Evolutionary conservation across 2,329 filamentous ascomycete species (phyloP).

Genomic region (Daldinia sp.): DNA sequence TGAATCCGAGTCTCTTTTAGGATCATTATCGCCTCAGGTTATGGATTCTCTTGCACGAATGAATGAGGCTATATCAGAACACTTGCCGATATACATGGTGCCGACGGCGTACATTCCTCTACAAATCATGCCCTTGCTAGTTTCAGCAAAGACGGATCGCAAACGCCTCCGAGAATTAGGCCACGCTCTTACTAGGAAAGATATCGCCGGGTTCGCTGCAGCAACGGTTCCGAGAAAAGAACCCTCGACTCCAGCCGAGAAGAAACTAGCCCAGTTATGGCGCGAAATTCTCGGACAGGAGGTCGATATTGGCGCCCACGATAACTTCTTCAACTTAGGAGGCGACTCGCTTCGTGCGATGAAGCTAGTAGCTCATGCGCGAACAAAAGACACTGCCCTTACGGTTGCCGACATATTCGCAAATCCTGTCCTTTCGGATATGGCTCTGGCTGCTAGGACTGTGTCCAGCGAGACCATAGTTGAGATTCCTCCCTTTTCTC

Average conservation of each 20-base stretch:
- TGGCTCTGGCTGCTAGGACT: slow-evolving; percentile 51
- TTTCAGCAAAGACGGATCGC: slow-evolving; percentile 60
- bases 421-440: slow-evolving; percentile 54
- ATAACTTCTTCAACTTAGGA: slow-evolving; percentile 47
- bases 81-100: slow-evolving; percentile 56
- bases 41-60: slow-evolving; percentile 42
- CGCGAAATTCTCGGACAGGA: slow-evolving; percentile 49
- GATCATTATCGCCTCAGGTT: slow-evolving; percentile 40
- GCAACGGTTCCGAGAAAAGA: slow-evolving; percentile 46
- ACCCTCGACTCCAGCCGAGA: slow-evolving; percentile 51
- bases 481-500: slow-evolving; percentile 50
- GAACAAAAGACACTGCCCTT: slow-evolving; percentile 50
- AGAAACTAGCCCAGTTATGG: slow-evolving; percentile 51
- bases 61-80: slow-evolving; percentile 46
- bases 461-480: slow-evolving; percentile 38
- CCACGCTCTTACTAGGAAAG: slow-evolving; percentile 51
- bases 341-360: slow-evolving; percentile 62
- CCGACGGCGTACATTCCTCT: slow-evolving; percentile 58
- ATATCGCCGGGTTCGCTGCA: slow-evolving; percentile 49
- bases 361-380: slow-evolving; percentile 56
- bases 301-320: slow-evolving; percentile 42
- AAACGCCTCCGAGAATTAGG: slow-evolving; percentile 58
- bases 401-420: slow-evolving; percentile 58
- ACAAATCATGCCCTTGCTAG: slow-evolving; percentile 55
- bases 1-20: slow-evolving; percentile 39